These are phyloP conservation scores for Heritiera littoralis DNA, from an alignment of 345 rosid species.

Conservation along the genomic window DNA sequence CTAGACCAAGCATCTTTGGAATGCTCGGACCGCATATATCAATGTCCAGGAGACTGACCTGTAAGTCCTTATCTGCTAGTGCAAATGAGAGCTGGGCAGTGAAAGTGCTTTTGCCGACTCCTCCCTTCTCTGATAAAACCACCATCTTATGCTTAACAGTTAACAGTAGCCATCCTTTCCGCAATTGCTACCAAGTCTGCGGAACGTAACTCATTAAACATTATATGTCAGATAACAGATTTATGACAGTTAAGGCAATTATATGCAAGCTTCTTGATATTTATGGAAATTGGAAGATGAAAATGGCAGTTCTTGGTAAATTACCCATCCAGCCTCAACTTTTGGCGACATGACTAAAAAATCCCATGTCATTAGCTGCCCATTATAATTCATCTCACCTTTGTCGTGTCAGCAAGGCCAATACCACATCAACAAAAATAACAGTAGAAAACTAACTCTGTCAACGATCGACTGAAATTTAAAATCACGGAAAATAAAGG, in stretches of 20 bases:
- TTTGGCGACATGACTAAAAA: too few species aligned
- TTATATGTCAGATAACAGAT: not conserved
- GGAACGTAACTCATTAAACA: conserved; percentile 15
- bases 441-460: too few species aligned
- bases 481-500: too few species aligned
- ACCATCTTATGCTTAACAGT: conserved; percentile 76
- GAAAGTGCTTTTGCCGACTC: conserved; percentile 97
- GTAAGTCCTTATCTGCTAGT: conserved; percentile 79
- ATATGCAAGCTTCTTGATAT: not conserved
- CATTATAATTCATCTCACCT: too few species aligned
- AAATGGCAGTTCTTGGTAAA: not conserved
- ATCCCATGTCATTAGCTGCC: too few species aligned
- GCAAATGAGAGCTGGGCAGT: conserved; percentile 90
- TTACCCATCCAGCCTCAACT: too few species aligned
- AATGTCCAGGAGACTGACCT: conserved; percentile 87
- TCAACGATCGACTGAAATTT: too few species aligned
- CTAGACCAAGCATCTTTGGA: conserved; percentile 93
- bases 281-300: not conserved
- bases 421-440: too few species aligned
- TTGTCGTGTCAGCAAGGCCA: too few species aligned
- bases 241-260: not conserved
- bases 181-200: conserved; percentile 89
- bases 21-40: conserved; percentile 98
- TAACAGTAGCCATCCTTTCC: conserved; percentile 84
- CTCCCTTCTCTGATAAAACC: conserved; percentile 91